phyloP scores from a whole-genome alignment of 2,329 filamentous ascomycete species.

The Huntiella abstrusa region DNA sequence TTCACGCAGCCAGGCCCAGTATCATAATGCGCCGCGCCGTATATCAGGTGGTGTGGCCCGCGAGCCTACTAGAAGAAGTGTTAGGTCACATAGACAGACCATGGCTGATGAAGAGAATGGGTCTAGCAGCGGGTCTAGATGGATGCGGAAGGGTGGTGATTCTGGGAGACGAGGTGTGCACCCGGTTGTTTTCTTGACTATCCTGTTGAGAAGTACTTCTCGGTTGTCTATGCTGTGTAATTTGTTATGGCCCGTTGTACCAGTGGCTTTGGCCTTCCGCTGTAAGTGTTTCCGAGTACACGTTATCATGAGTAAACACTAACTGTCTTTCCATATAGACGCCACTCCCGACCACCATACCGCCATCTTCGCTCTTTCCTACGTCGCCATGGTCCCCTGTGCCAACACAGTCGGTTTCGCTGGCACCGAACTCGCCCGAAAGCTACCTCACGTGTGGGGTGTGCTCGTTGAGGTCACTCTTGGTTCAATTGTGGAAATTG shows the following conservation, averaged over 20 bases:
- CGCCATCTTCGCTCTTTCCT: conserved; percentile 28
- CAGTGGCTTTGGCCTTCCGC: conserved; percentile 24
- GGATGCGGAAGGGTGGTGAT: conserved; percentile 19
- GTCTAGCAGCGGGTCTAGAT: background rate
- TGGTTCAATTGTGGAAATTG: conserved; percentile 61
- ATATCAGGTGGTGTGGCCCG: no score
- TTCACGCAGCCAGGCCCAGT: no score
- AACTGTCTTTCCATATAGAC: conserved; percentile 13
- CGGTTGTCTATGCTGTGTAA: conserved; percentile 27
- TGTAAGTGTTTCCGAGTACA: conserved; percentile 1
- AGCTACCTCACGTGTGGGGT: conserved; percentile 55
- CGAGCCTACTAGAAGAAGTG: no score
- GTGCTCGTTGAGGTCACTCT: conserved; percentile 39
- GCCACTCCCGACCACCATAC: conserved; percentile 19
- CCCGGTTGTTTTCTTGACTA: conserved; percentile 22
- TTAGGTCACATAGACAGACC: no score
- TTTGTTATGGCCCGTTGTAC: conserved; percentile 29
- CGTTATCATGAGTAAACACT: background rate
- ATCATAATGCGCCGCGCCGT: no score
- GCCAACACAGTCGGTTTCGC: conserved; percentile 29
- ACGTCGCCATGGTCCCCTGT: conserved; percentile 30
- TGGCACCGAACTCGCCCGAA: conserved; percentile 54
- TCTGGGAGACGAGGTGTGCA: conserved; percentile 26
- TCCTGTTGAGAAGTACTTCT: conserved; percentile 26
- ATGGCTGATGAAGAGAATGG: no score